Base-by-base conservation (phyloP, 2,329 filamentous ascomycete species). In the Cryphonectria japonica region DNA sequence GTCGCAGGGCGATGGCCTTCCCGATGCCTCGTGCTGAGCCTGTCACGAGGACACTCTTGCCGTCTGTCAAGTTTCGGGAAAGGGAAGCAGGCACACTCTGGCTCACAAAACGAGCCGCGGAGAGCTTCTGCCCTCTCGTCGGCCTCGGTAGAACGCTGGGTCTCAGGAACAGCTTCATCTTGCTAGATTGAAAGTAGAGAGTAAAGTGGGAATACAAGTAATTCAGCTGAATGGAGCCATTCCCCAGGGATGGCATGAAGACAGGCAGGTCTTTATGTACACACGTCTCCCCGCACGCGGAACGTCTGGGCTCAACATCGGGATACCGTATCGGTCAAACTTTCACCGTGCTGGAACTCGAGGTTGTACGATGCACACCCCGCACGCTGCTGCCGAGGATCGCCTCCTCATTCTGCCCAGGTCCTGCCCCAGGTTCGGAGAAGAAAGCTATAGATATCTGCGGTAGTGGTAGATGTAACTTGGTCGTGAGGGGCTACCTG, bases 1-100 rank as follows among this genome's bases (percentile, higher is more conserved):
- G 83, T 2, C 90, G 87, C 9, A 90, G 80, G 26, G 89, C 90
- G 68, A 91, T 89, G 29, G 88, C 85, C 75, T 87, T 88, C 63
- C 89, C 89, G 73, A 88, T 89, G 29, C 75, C 76, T 32, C 73
- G 75, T n/a, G 72, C 74, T 71, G 79, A 81, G 70, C 75, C 75
- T 6, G 75, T 77, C 34, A 77, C 75, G 54, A 76, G 75, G 46
- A 65, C 71, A 39, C 37, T 70, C 37, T 67, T 67, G 60, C 66
- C 65, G 14, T 72, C 68, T 19, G 62, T 60, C 41, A 66, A 52
- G 37, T 50, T 59, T 13, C 71, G 71, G 34, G 65, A 52, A 2
- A 62, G n/a, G 26, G 61, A 50, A n/a, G 6, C 54, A 7, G 54
- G 54, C 54, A 60, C 50, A 32, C 57, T 60, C 5, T 50, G 65